Conservation (phyloP, 208 protist genomes). For the Leptomonas pyrrhocoris region DNA sequence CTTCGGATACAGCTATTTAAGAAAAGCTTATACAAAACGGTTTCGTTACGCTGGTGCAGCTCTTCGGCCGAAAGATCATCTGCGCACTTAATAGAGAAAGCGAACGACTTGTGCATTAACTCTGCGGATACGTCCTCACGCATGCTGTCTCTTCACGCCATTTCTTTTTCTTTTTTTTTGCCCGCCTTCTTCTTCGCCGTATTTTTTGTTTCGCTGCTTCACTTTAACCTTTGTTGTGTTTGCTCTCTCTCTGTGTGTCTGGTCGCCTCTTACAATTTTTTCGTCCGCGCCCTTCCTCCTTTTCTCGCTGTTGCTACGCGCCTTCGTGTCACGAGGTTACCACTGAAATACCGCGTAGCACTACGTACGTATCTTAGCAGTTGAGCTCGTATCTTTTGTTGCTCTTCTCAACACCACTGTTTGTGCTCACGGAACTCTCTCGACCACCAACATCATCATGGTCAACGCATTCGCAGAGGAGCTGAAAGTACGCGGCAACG, state of each 20-base stretch:
- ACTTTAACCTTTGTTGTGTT: background rate
- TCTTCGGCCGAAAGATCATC: too few species aligned
- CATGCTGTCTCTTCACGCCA: too few species aligned
- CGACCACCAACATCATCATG: background rate
- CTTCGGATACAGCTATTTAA: background rate
- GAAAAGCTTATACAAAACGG: too few species aligned
- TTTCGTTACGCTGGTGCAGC: too few species aligned
- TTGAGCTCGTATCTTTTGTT: background rate
- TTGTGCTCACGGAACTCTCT: background rate
- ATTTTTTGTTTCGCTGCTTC: background rate
- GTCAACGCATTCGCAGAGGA: constrained; percentile 48
- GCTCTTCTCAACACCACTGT: background rate
- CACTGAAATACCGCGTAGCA: too few species aligned
- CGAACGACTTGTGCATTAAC: too few species aligned
- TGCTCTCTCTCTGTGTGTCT: constrained; percentile 7
- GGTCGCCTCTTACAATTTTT: background rate
- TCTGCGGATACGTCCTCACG: too few species aligned
- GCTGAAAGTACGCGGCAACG: constrained; percentile 81
- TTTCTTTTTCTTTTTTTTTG: constrained; percentile 3
- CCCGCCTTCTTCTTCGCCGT: background rate
- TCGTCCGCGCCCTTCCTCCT: constrained; percentile 13
- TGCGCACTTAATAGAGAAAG: too few species aligned
- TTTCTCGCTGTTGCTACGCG: background rate
- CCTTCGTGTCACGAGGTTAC: background rate
- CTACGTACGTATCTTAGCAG: too few species aligned